Percentiles rank a stretch among this genome's conserved stretches.
Evolutionary conservation across 192 early-diverging fungal genomes (phyloP).

Genomic region (Backusella australiensis): DNA sequence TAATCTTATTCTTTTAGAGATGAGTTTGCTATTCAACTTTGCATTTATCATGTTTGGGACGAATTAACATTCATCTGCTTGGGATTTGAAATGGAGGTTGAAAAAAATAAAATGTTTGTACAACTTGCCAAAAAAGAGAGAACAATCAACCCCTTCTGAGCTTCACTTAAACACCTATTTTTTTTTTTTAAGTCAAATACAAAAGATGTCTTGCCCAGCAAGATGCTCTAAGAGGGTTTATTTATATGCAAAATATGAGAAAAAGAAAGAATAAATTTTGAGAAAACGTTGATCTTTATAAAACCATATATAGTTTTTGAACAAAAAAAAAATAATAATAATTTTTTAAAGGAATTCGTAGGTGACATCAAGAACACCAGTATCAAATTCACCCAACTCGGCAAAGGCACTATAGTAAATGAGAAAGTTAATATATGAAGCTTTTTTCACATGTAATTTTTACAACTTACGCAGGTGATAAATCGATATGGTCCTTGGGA

Average conservation of each 20-base stretch:
- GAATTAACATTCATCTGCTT: no score
- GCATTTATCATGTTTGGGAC: no score
- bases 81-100: no score
- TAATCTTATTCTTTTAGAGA: no score
- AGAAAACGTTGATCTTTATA: not conserved
- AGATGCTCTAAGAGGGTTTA: not conserved
- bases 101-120: no score
- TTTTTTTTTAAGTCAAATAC: not conserved
- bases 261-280: not conserved
- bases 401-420: slow-evolving; percentile 22
- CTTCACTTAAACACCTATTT: not conserved
- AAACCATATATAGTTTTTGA: not conserved
- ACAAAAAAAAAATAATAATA: not conserved
- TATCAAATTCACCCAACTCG: slow-evolving; percentile 22
- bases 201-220: not conserved
- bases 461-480: slow-evolving; percentile 19
- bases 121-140: no score
- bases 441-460: not conserved
- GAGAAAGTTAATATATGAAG: not conserved
- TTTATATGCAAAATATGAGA: not conserved
- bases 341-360: slow-evolving; percentile 12
- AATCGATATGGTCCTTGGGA: slow-evolving; percentile 30
- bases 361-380: slow-evolving; percentile 23
- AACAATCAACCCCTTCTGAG: no score
- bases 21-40: no score